These are phyloP conservation scores for Thamnidium elegans DNA, from an alignment of 192 early-diverging fungal genomes.

Conservation along the genomic window DNA sequence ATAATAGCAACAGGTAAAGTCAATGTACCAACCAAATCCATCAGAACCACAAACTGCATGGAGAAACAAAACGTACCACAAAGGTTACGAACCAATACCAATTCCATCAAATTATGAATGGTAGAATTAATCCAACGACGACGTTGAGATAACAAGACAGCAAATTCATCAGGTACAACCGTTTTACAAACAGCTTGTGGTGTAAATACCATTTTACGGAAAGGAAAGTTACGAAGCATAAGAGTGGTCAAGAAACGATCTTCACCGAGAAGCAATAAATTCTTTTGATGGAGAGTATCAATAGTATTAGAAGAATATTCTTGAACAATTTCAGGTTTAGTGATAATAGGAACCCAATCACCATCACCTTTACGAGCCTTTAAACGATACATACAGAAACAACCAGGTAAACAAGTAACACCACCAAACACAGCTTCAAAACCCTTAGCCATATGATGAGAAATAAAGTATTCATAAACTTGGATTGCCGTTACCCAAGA, in stretches of 20 bases:
- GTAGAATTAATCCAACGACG: conserved; percentile 98
- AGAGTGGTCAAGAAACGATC: conserved; percentile 88
- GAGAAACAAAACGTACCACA: conserved; percentile 98
- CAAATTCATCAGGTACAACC: conserved; percentile 81
- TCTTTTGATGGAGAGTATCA: conserved; percentile 82
- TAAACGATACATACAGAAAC: conserved; percentile 98
- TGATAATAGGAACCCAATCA: conserved; percentile 83
- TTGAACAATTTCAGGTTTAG: conserved; percentile 86
- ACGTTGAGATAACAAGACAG: conserved; percentile 82
- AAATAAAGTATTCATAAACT: conserved; percentile 98
- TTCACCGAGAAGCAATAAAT: conserved; percentile 82
- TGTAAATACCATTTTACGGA: conserved; percentile 85
- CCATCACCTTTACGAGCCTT: conserved; percentile 75
- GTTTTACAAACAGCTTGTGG: conserved; percentile 85
- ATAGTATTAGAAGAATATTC: conserved; percentile 80
- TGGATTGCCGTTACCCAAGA: conserved; percentile 93
- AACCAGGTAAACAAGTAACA: conserved; percentile 96
- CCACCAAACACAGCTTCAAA: conserved; percentile 97
- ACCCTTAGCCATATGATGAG: conserved; percentile 91
- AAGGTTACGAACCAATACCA: conserved; percentile 88
- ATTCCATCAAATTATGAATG: conserved; percentile 90
- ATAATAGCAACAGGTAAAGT: conserved; percentile 72
- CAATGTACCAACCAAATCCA: conserved; percentile 75
- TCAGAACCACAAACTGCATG: conserved; percentile 81
- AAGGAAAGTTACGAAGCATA: conserved; percentile 83